Base-by-base conservation (phyloP, 768 basidiomycete genomes). In the Boletus rubroflammeus region DNA sequence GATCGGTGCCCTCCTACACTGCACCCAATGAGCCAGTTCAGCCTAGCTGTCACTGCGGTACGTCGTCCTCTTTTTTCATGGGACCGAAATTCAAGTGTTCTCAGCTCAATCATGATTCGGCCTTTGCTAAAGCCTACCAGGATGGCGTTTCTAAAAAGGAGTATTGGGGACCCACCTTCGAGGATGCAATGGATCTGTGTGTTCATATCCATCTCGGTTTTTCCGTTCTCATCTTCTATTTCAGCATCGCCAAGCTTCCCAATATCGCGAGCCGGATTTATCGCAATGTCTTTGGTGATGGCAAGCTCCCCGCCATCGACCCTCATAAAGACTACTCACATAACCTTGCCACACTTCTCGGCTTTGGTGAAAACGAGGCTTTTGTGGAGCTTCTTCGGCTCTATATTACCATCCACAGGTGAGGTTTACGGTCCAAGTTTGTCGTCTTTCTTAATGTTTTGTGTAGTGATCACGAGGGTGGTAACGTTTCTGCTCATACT, bases 11-110 rank as follows among this genome's bases (percentile, higher is more conserved):
- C 90, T 19, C 86, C 89, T 47, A 95, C 93, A 15, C 82, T 98
- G 42, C 96, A 98, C 73, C 96, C 96, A 59, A 98, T 98, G 96
- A 93, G 90, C 73, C 96, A 98, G 76, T 97, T 98, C 77, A 89
- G 88, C 70, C 77, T 97, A 68, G 95, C 95, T 55, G 92, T 96
- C 62, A 98, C 95, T 60, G 94, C 96, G 29, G 88, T 90, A 68
- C 41, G 82, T 73, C 14, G 31, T 13, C 45, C 34, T 17, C 47
- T 1, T 29, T 46, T 29, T 42, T 54, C 11, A 28, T 31, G 47
- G 7, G 2, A 26, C 19, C 31, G 17, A 54, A 43, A 56, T 58
- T 46, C 38, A 58, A 5, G 34, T 36, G 21, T 62, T 47, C 56
- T 51, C 28, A 90, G 88, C 78, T 93, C 31, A 93, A 92, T 79